Conservation (phyloP, 768 basidiomycete genomes). For the Dioszegia aurantiaca region DNA sequence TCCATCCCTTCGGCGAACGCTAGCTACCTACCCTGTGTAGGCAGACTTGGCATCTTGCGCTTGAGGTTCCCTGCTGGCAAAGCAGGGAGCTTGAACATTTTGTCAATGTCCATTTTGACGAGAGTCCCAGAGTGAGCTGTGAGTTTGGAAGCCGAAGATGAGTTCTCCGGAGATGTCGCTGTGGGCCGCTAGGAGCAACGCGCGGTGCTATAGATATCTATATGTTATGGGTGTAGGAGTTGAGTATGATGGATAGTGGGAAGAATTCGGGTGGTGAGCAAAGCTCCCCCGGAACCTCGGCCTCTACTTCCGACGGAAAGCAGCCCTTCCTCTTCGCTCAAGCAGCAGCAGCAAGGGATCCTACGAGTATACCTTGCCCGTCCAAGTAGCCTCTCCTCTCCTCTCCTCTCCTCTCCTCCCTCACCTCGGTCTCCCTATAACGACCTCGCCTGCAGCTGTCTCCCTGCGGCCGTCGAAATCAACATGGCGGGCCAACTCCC, state of each 20-base stretch:
- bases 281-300: neutral
- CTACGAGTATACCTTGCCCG: no score
- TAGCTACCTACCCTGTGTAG: conserved; percentile 36
- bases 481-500: no score
- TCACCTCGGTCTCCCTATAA: neutral
- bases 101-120: conserved; percentile 42
- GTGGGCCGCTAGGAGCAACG: no score
- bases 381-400: neutral
- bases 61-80: conserved; percentile 38
- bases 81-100: conserved; percentile 49
- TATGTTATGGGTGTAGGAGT: neutral
- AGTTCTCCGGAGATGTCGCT: no score
- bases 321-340: neutral
- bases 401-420: neutral
- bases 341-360: no score
- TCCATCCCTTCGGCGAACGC: no score
- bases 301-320: neutral
- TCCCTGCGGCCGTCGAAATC: no score
- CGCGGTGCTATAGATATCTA: neutral
- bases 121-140: no score
- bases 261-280: no score
- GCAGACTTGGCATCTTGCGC: conserved; percentile 38
- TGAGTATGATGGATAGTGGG: neutral
- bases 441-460: no score
- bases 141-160: no score